Conservation (phyloP, 2,329 filamentous ascomycete species). For the Sphaerulina musiva region DNA sequence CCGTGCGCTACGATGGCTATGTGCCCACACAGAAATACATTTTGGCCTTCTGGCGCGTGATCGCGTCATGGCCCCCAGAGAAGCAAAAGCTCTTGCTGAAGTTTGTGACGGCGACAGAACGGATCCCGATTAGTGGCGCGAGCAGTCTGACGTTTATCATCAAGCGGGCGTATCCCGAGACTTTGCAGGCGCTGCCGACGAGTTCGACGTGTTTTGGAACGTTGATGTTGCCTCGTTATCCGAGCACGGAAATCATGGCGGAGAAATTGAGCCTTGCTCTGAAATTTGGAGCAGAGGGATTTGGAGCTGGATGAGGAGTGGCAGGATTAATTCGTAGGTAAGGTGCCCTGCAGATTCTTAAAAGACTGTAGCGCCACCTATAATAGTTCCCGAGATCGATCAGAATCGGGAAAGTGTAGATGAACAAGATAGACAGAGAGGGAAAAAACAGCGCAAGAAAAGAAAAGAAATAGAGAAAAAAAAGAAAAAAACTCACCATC, state of each 20-base stretch:
- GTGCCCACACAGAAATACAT: constrained; percentile 63
- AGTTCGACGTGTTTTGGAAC: constrained; percentile 92
- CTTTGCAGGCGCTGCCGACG: constrained; percentile 60
- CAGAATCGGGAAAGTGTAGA: not conserved
- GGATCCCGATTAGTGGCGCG: constrained; percentile 81
- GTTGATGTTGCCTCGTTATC: constrained; percentile 77
- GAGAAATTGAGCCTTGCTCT: constrained; percentile 77
- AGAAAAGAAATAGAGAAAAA: no score
- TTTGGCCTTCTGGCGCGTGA: constrained; percentile 75
- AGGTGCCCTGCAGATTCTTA: constrained; percentile 3
- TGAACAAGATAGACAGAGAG: no score
- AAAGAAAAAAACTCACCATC: constrained; percentile 21
- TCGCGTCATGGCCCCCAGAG: constrained; percentile 58
- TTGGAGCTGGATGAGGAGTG: constrained; percentile 50
- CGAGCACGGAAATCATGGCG: constrained; percentile 59
- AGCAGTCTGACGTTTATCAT: constrained; percentile 76
- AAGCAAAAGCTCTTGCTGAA: constrained; percentile 75
- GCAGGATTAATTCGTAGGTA: not conserved
- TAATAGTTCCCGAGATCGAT: not conserved
- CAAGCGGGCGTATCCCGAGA: constrained; percentile 65
- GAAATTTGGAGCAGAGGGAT: constrained; percentile 72
- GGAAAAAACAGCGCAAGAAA: no score
- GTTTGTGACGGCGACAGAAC: constrained; percentile 90
- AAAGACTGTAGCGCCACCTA: constrained; percentile 28
- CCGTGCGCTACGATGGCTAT: constrained; percentile 77